Evolutionary conservation across 1,284 basidiomycete species (phyloP), one percentile per base, ranked within the genome.

Genomic region (Phellinidium pouzarii): DNA sequence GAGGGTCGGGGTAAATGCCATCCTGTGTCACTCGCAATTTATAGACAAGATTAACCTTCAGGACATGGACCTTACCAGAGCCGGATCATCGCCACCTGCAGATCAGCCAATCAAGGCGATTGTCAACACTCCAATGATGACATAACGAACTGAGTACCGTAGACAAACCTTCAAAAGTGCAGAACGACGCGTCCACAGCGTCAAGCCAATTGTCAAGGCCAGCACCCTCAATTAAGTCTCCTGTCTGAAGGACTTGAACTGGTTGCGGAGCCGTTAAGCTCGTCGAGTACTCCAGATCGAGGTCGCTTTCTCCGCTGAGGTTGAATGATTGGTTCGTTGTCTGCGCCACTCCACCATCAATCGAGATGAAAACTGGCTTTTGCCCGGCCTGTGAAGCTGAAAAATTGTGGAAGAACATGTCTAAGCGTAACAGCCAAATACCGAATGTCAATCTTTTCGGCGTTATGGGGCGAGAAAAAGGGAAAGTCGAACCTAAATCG

Each of bases 1-100:
- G 44, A 1, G 62, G 55, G 60, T 82, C 77, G 1, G 82, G 82
- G 56, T 81, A 84, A 46, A 75, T 65, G 8, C 69, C 71, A 59
- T 82, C 77, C 67, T 76, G 27, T 7, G 26, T 17, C 4, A 31
- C 27, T 9, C 26, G n/a, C 8, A 1, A 9, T 2, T 14, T 9
- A n/a, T 44, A 17, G 26, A n/a, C 17, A 50, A n/a, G 26, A 46
- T 48, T 36, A 47, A 60, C 59, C 25, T 55, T 57, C 55, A 11
- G 25, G 45, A 23, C 26, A 25, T 31, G 25, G 27, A 8, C 23
- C 51, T 11, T 46, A 54, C 53, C 50, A 52, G 54, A 12, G 44
- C 50, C 2, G 59, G 59, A 44, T 60, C 55, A 57, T 60, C 59
- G 5, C 59, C 59, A 19, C 58, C 53, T 54, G 27, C 36, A 12